Evolutionary conservation across 2,329 filamentous ascomycete species (phyloP), one percentile per base, ranked within the genome.

Genomic region (Colletotrichum lindemuthianum): DNA sequence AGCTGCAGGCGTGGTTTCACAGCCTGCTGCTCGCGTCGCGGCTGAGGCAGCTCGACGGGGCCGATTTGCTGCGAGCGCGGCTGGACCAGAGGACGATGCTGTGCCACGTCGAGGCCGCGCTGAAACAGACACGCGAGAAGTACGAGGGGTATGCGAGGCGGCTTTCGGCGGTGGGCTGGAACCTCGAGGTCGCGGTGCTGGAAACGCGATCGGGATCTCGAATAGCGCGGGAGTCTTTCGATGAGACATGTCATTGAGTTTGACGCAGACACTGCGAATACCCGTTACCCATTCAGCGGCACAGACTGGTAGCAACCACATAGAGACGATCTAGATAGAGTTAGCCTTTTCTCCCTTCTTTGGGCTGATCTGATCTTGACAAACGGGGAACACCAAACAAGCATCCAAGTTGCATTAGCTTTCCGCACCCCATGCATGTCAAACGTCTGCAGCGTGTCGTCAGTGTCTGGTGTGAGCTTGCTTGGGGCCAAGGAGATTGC

Each of bases 1-100:
- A 65, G 40, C 58, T 65, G 11, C 61, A 63, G 48, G 63, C 63
- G 24, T 65, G 63, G 63, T 65, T 65, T 13, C 63, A 65, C 33
- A 51, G 51, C 1, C 13, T 65, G 2, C 15, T 65, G 9, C 47
- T 65, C 45, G 44, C 34, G 1, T 15, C 41, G 16, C 40, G 40
- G 5, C 13, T 65, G 13, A 33, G 34, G 36, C 12, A 32, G 2
- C 52, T 60, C 43, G 15, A 50, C 10, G n/a, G 34, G 8, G 2
- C 40, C 12, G 34, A 56, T 11, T 34, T 65, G 58, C n/a, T 9
- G 10, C 44, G 16, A 33, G 51, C 36, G 13, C 24, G 10, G 11
- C 4, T 50, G 12, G 57, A 54, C 16, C 60, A 55, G 45, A 43
- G 45, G 11, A 36, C 16, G 13, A 65, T 65, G 63, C 8, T 65